A percentile compares a stretch with the other conserved stretches of the same genome.
Evolutionary conservation across 2,329 filamentous ascomycete genomes (phyloP).

Genomic region (Aspergillus amoenus): DNA sequence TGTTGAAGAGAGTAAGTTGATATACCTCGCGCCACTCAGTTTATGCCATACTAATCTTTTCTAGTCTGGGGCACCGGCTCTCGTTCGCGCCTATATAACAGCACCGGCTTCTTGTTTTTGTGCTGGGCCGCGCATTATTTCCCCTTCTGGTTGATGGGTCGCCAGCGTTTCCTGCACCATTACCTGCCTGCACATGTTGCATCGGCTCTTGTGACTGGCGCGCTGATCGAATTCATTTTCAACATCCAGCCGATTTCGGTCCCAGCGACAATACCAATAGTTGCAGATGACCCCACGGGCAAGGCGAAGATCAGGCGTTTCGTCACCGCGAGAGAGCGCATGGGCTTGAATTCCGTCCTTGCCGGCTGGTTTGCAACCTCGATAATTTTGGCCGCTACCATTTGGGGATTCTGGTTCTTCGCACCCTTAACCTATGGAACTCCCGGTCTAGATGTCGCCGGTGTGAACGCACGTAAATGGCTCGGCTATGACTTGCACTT

Average conservation of each 20-base stretch:
- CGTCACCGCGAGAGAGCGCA: slow-evolving; percentile 76
- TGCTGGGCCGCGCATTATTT: slow-evolving; percentile 97
- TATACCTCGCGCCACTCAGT: neutral
- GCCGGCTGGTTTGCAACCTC: slow-evolving; percentile 75
- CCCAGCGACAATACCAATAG: slow-evolving; percentile 49
- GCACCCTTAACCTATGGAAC: slow-evolving; percentile 93
- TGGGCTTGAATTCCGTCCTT: slow-evolving; percentile 74
- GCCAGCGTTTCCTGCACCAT: slow-evolving; percentile 96
- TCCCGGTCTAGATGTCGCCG: slow-evolving; percentile 76
- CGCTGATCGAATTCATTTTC: slow-evolving; percentile 93
- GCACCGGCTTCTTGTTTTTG: slow-evolving; percentile 97
- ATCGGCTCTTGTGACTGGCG: slow-evolving; percentile 83
- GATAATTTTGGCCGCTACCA: slow-evolving; percentile 66
- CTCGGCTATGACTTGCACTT: slow-evolving; percentile 97
- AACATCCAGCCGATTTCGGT: slow-evolving; percentile 69
- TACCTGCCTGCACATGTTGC: slow-evolving; percentile 94
- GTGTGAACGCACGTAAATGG: slow-evolving; percentile 87
- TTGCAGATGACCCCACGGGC: slow-evolving; percentile 37
- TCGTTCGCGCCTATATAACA: slow-evolving; percentile 93
- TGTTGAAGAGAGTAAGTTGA: slow-evolving; percentile 80
- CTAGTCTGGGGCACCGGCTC: slow-evolving; percentile 63
- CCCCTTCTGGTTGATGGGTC: slow-evolving; percentile 97
- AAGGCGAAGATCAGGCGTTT: slow-evolving; percentile 53
- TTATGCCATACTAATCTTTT: neutral
- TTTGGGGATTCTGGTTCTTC: slow-evolving; percentile 89